phyloP scores from a whole-genome alignment of 176 grass and related monocot species.

The Avena eriantha region DNA sequence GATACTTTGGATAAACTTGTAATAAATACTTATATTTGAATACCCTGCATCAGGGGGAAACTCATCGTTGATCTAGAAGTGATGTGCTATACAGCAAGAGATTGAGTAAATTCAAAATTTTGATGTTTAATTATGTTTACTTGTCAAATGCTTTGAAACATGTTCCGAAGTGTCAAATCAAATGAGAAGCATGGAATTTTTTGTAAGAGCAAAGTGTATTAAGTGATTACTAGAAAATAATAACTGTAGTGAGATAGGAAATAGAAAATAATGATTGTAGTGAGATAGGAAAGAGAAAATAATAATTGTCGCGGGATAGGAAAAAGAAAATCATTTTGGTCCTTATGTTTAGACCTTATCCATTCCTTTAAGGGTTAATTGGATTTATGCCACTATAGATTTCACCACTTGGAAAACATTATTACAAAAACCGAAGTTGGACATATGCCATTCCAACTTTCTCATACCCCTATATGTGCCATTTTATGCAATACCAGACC shows the following conservation, averaged over 20 bases:
- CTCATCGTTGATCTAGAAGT: neutral
- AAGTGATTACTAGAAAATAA: conserved; percentile 24
- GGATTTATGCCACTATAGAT: too few relatives aligned
- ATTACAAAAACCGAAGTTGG: too few relatives aligned
- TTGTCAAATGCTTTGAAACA: conserved; percentile 24
- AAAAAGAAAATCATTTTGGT: conserved; percentile 20
- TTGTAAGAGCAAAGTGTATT: neutral
- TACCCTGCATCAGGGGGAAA: neutral
- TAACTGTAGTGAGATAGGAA: neutral
- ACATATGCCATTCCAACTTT: too few relatives aligned
- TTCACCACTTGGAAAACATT: too few relatives aligned
- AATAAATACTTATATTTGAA: conserved; percentile 8
- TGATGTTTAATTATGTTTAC: neutral
- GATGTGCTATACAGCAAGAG: neutral
- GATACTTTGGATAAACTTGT: neutral
- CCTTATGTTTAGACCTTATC: conserved; percentile 29
- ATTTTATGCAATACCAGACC: too few relatives aligned
- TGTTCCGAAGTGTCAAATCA: neutral
- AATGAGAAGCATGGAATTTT: conserved; percentile 12
- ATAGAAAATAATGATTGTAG: neutral
- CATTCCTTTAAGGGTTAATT: too few relatives aligned
- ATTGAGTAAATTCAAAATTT: neutral
- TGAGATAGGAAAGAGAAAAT: conserved; percentile 5
- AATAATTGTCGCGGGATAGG: conserved; percentile 4
- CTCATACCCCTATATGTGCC: too few relatives aligned